phyloP scores from a whole-genome alignment of 2,329 filamentous ascomycete species.

The Colletotrichum musae region DNA sequence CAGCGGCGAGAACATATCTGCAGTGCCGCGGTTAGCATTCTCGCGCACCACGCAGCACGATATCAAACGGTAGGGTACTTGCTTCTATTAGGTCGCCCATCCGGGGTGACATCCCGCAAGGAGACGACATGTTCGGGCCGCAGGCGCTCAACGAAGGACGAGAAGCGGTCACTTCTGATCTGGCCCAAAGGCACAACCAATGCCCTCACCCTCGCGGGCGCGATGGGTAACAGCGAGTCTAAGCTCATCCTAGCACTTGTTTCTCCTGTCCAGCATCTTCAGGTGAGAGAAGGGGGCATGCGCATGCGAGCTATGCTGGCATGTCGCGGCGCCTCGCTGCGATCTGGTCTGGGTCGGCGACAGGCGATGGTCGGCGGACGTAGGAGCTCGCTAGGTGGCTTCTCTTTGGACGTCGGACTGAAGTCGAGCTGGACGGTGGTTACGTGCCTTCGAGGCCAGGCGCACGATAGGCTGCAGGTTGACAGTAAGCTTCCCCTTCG shows the following conservation, averaged over 20 bases:
- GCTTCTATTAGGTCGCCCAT: slow-evolving; percentile 90
- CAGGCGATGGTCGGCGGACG: slow-evolving; percentile 5
- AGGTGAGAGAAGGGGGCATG: slow-evolving; percentile 17
- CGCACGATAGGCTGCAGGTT: slow-evolving; percentile 26
- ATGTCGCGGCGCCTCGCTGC: slow-evolving; percentile 34
- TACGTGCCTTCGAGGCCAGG: slow-evolving; percentile 5
- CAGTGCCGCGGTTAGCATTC: slow-evolving; percentile 25
- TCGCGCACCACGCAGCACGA: neutral
- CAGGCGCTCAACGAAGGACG: slow-evolving; percentile 83
- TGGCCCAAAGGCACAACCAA: slow-evolving; percentile 89
- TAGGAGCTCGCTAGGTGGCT: slow-evolving; percentile 25
- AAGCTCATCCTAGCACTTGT: slow-evolving; percentile 80
- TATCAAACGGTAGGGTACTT: slow-evolving; percentile 51
- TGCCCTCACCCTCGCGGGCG: slow-evolving; percentile 90
- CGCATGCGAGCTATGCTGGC: slow-evolving; percentile 34
- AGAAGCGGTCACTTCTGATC: slow-evolving; percentile 86
- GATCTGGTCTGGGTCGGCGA: slow-evolving; percentile 3
- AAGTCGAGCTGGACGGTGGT: neutral
- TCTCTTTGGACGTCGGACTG: neutral
- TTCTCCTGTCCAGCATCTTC: slow-evolving; percentile 42
- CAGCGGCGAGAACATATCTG: slow-evolving; percentile 94
- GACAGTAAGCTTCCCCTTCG: slow-evolving; percentile 14
- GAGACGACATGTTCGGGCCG: slow-evolving; percentile 85
- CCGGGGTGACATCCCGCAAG: slow-evolving; percentile 87
- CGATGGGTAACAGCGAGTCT: slow-evolving; percentile 91